Conservation (phyloP, 1,284 basidiomycete species). For the Sporisorium reilianum region DNA sequence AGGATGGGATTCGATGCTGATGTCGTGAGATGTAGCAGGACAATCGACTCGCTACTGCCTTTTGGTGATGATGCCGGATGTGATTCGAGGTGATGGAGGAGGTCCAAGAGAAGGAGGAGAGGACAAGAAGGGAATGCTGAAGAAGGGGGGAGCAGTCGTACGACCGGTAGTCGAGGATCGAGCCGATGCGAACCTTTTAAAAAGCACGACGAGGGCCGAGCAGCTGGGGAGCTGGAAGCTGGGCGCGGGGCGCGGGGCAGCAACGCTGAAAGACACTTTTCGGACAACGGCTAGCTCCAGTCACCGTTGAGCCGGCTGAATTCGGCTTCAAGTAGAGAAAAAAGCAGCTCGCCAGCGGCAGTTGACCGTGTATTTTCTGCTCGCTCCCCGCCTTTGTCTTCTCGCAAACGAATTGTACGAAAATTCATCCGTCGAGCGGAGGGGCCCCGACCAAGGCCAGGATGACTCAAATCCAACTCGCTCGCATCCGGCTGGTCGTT, state of each 20-base stretch:
- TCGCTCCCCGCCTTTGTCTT: conserved; percentile 8
- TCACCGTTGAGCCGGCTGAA: conserved; percentile 38
- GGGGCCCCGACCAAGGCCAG: conserved; percentile 3
- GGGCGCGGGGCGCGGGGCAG: conserved; percentile 3
- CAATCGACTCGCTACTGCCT: background rate
- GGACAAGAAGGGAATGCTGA: background rate
- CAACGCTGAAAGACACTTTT: background rate
- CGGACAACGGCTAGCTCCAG: conserved; percentile 29
- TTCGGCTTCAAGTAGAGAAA: conserved; percentile 33
- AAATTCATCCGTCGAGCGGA: background rate
- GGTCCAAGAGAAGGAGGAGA: background rate
- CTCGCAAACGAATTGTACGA: too few relatives aligned
- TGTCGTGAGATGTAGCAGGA: background rate
- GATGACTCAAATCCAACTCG: background rate
- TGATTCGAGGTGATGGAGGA: background rate
- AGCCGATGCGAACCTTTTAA: background rate
- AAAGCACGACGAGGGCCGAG: conserved; percentile 6
- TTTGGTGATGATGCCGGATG: background rate
- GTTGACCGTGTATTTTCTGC: conserved; percentile 3
- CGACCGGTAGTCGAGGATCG: background rate
- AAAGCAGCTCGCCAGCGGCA: conserved; percentile 13
- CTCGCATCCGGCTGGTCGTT: too few relatives aligned
- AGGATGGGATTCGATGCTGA: background rate
- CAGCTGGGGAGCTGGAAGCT: too few relatives aligned
- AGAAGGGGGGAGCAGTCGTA: conserved; percentile 1